phyloP scores from a whole-genome alignment of 768 basidiomycete genomes.

The Russula virescens region DNA sequence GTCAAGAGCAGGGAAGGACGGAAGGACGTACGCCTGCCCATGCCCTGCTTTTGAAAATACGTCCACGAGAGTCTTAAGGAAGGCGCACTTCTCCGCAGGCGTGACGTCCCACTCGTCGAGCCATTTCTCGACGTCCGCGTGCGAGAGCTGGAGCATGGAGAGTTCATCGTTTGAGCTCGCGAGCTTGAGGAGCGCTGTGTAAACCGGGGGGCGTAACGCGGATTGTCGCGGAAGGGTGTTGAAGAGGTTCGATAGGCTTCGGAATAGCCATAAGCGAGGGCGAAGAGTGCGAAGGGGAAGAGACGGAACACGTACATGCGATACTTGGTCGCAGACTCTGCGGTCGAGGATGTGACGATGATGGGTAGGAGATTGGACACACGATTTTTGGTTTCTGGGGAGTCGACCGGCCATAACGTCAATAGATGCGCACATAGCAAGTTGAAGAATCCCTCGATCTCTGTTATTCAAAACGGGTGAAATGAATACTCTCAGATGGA shows the following conservation, averaged over 20 bases:
- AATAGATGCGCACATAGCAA: slow-evolving; percentile 70
- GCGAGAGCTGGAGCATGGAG: slow-evolving; percentile 52
- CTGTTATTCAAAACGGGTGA: slow-evolving; percentile 32
- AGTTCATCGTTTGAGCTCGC: slow-evolving; percentile 59
- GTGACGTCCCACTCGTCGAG: slow-evolving; percentile 68
- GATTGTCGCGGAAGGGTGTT: slow-evolving; percentile 68
- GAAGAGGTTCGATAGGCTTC: slow-evolving; percentile 76
- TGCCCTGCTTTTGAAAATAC: slow-evolving; percentile 53
- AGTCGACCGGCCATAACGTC: slow-evolving; percentile 48
- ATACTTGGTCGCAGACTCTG: slow-evolving; percentile 59
- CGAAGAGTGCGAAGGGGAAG: background rate
- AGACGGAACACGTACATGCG: slow-evolving; percentile 51
- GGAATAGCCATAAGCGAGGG: too few relatives aligned
- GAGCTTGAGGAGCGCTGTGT: slow-evolving; percentile 52
- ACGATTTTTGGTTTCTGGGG: slow-evolving; percentile 49
- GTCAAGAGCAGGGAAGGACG: too few relatives aligned
- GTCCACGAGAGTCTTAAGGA: slow-evolving; percentile 59
- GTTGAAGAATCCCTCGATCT: slow-evolving; percentile 87
- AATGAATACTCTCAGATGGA: background rate
- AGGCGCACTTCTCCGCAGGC: slow-evolving; percentile 53
- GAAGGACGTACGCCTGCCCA: slow-evolving; percentile 48
- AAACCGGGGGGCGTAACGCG: slow-evolving; percentile 56
- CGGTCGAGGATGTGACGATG: slow-evolving; percentile 54
- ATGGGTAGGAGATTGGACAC: slow-evolving; percentile 45
- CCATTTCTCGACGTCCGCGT: slow-evolving; percentile 67